Percentiles rank a stretch among this genome's conserved stretches.
Conservation (phyloP, 1,284 basidiomycete genomes). For the Ceratobasidium theobromae region DNA sequence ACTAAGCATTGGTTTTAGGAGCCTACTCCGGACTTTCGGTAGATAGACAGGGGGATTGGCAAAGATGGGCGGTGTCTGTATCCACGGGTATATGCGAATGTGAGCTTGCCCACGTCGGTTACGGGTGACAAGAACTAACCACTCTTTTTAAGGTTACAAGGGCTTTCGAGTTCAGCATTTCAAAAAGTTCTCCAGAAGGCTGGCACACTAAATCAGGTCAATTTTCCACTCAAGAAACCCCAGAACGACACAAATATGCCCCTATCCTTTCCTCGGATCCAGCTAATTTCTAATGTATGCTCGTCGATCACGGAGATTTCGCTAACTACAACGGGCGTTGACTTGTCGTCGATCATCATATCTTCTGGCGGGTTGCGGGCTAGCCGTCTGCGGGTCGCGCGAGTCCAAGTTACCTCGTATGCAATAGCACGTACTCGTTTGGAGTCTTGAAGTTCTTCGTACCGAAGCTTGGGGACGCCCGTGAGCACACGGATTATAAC, state of each 20-base stretch:
- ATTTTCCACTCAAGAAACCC: slow-evolving; percentile 55
- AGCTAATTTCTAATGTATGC: slow-evolving; percentile 52
- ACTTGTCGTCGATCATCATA: slow-evolving; percentile 38
- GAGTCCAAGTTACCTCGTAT: slow-evolving; percentile 31
- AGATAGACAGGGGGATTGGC: too few relatives aligned
- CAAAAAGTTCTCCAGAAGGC: not conserved
- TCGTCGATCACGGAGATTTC: slow-evolving; percentile 29
- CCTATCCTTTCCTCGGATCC: slow-evolving; percentile 65
- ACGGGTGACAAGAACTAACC: too few relatives aligned
- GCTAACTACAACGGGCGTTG: slow-evolving; percentile 33
- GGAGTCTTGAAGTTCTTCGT: slow-evolving; percentile 29
- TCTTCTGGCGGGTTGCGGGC: slow-evolving; percentile 36
- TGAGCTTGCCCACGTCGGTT: too few relatives aligned
- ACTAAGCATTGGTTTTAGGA: too few relatives aligned
- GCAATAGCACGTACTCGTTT: slow-evolving; percentile 18
- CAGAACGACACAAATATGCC: slow-evolving; percentile 67
- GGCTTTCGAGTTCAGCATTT: too few relatives aligned
- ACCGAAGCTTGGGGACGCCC: slow-evolving; percentile 32
- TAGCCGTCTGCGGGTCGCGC: slow-evolving; percentile 22
- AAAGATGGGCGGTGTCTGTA: too few relatives aligned
- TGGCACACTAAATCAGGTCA: slow-evolving; percentile 31
- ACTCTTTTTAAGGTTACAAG: too few relatives aligned
- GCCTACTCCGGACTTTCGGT: too few relatives aligned
- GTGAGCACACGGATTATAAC: not conserved
- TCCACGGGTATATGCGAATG: too few relatives aligned